Conservation (phyloP, 2,329 filamentous ascomycete genomes). For the Colletotrichum sp. region DNA sequence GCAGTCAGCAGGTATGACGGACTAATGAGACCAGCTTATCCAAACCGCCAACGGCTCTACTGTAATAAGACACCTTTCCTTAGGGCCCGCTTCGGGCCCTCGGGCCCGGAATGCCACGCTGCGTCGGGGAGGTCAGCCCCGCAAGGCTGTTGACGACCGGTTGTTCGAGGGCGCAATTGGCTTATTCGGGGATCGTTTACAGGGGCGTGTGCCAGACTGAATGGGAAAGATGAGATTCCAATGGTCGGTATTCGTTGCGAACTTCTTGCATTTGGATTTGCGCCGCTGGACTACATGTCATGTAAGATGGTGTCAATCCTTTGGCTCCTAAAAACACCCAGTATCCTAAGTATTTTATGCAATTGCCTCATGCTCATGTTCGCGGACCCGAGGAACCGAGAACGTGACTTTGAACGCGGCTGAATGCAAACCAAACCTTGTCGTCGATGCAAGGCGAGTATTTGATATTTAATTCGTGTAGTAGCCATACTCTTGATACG, state of each 20-base stretch:
- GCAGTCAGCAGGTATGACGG: neutral
- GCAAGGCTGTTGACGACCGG: neutral
- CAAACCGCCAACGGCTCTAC: neutral
- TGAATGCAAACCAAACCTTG: rapidly evolving
- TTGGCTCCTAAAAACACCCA: neutral
- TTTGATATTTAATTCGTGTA: neutral
- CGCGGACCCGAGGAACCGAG: neutral
- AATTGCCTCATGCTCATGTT: neutral
- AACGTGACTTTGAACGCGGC: rapidly evolving
- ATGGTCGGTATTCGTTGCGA: neutral
- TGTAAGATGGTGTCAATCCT: neutral
- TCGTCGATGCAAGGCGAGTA: rapidly evolving
- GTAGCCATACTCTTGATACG: neutral
- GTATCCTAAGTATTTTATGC: neutral
- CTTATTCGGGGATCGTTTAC: too few species aligned
- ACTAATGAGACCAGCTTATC: neutral
- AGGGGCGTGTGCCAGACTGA: neutral
- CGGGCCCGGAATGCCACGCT: neutral
- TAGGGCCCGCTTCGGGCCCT: neutral
- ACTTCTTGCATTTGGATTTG: neutral
- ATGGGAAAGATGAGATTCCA: rapidly evolving
- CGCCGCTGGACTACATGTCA: neutral
- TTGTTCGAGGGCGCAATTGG: neutral
- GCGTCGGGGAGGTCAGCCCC: neutral
- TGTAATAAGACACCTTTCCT: rapidly evolving